Evolutionary conservation across 306 rosid species (phyloP), one percentile per base, ranked within the genome.

Genomic region (Macrotyloma uniflorum): DNA sequence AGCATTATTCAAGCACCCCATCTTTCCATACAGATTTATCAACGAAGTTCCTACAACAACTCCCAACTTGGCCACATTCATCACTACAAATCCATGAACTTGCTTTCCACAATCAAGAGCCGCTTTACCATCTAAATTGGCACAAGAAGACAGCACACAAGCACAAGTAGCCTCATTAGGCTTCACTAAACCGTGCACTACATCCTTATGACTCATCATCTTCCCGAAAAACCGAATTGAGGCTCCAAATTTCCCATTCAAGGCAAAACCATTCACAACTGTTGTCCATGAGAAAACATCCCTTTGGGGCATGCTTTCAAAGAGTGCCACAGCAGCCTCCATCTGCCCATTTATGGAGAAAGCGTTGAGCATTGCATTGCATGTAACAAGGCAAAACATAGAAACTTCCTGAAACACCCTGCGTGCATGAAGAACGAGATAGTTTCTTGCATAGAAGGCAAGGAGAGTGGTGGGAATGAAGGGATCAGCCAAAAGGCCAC

Each of bases 221-320:
- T 19, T 87, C 83, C 50, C 69, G 1, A 92, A 94, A 83, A 83
- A 66, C 74, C 47, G 32, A 68, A 90, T 71, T 0, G 89, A 97
- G 38, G 85, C 87, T 26, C 75, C 15, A 38, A 76, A 89, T 8
- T 77, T 64, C 68, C 85, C 85, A 79, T 84, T 92, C 54, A 57
- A 67, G 32, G 82, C 70, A 47, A 89, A 89, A 33, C 98, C 97
- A 73, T 88, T 83, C 18, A 88, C 83, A 54, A 94, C 50, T 65
- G 86, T 87, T 16, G 93, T 89, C 97, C 95, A 94, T 0, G 98
- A 85, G 75, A 87, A 85, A 76, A 92, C 96, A 76, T 92, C 97
- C 55, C 79, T 51, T 32, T 78, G 22, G 0, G 74, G 46, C 96
- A 92, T 84, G 73, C 67, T 9, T 51, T 72, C 62, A 33, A 94